Base-by-base conservation (phyloP, 306 rosid genomes). In the Prinsepia uniflora region DNA sequence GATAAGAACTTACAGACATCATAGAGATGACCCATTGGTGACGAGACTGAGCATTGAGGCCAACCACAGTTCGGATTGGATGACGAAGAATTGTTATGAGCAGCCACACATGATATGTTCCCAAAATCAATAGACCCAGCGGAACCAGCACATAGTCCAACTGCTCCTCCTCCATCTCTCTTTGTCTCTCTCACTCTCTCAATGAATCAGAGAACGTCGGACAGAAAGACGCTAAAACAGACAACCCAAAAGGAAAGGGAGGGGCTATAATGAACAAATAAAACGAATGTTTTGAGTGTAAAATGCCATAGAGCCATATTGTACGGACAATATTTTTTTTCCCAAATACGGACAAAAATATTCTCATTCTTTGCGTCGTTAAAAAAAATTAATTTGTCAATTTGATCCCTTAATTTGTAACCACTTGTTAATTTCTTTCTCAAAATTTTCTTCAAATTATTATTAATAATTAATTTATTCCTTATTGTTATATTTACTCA, bases 51-150 rank as follows among this genome's bases (percentile, higher is more conserved):
- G 96, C 89, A 52, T 92, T 89, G 46, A 90, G 76, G 41, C 96
- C 98, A 63, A 92, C 85, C 50, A 90, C 96, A 40, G 98, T 89
- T 73, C 83, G 79, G 61, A 43, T 71, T 71, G 96, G 96, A 53
- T 70, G 70, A 30, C 80, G 74, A 3, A 36, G 20, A 0, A 92
- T 80, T 7, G 73, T 81, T 76, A 59, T 45, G 58, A 88, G 72
- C 43, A 92, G 86, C 92, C 98, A 92, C 0, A 34, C 19, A 65
- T 92, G 95, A 81, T 92, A 92, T 20, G 62, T 6, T 20, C 61
- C 77, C 63, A 85, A 75, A 75, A 88, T 78, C 75, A 67, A 67
- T 14, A 92, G 83, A 72, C 98, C 98, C 63, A 82, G 5, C 11
- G 95, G 88, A 17, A 86, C 96, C 64, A 92, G 81, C 66, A 81